A percentile compares a stretch with the other conserved stretches of the same genome.
These are phyloP conservation scores for Ophiostoma ulmi DNA, from an alignment of 2,329 filamentous ascomycete genomes.

Conservation along the genomic window DNA sequence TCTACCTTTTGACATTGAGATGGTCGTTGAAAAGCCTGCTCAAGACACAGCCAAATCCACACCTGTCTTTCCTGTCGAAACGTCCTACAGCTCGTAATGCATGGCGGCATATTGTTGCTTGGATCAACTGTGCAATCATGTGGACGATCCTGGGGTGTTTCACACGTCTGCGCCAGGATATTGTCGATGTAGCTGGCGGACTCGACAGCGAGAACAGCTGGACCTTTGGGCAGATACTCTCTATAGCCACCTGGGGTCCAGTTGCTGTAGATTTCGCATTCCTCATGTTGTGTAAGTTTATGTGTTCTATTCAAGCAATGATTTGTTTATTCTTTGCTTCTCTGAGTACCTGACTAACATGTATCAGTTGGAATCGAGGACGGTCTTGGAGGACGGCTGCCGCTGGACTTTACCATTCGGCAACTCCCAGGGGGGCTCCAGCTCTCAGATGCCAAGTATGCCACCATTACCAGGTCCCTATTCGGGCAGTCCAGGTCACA, in stretches of 20 bases:
- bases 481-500: not conserved
- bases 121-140: conserved; percentile 22
- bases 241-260: conserved; percentile 19
- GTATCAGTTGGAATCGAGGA: not conserved
- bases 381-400: not conserved
- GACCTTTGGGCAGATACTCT: conserved; percentile 27
- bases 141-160: conserved; percentile 24
- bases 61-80: not conserved
- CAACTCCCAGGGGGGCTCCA: not conserved
- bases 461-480: not conserved
- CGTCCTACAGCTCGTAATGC: not conserved
- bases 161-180: not conserved
- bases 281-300: not conserved
- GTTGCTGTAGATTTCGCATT: not conserved
- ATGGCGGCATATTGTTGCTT: conserved; percentile 22
- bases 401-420: not conserved
- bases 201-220: conserved; percentile 21
- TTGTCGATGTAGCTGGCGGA: conserved; percentile 22
- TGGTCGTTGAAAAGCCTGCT: not conserved
- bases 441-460: not conserved
- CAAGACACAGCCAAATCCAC: not conserved
- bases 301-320: not conserved
- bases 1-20: not conserved
- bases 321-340: not conserved
- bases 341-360: not conserved